phyloP scores from a whole-genome alignment of 306 rosid genomes.

The Acacia acuminata region DNA sequence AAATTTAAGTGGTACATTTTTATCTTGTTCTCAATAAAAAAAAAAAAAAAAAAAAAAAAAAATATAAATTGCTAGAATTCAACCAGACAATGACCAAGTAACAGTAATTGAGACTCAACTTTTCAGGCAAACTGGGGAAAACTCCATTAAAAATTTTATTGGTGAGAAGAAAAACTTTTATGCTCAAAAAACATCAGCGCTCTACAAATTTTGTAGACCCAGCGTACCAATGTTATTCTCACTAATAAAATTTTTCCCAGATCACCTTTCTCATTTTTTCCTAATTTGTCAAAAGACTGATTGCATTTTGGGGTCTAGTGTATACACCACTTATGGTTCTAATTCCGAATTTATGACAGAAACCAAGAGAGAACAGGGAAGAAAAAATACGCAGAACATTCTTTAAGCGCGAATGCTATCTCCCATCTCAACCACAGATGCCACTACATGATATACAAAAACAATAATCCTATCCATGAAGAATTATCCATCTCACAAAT shows the following conservation, averaged over 20 bases:
- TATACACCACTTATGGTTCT: background rate
- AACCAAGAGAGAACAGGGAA: background rate
- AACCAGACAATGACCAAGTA: background rate
- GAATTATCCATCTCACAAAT: conserved; percentile 22
- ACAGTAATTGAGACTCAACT: background rate
- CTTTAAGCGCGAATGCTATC: background rate
- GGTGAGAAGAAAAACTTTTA: no score
- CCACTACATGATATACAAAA: background rate
- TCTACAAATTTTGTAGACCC: no score
- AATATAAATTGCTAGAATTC: background rate
- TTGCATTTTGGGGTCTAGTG: background rate
- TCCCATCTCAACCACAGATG: conserved; percentile 5
- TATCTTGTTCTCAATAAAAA: no score
- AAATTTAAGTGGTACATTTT: no score
- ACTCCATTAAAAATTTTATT: no score
- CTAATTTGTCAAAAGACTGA: no score
- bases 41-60: no score
- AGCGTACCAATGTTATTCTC: no score
- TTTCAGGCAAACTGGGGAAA: no score
- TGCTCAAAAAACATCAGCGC: no score
- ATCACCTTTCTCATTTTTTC: no score
- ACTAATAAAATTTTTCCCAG: no score
- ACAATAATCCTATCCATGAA: background rate
- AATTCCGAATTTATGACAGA: background rate
- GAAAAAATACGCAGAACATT: background rate